Evolutionary conservation across 2,329 filamentous ascomycete species (phyloP).

Genomic region (Ceratocystis ficicola): DNA sequence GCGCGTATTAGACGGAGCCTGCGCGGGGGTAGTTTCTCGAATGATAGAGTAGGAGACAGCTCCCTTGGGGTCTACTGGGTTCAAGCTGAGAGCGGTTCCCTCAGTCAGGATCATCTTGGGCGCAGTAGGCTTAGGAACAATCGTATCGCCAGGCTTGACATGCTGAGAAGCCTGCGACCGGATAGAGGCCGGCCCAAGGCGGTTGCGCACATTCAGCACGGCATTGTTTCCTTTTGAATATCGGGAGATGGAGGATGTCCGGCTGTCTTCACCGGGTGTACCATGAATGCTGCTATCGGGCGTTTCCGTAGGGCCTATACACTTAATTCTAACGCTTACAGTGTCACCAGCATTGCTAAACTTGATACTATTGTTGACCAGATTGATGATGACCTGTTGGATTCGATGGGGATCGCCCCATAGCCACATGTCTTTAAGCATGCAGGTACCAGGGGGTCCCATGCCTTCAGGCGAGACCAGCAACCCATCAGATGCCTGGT

Average conservation of each 20-base stretch:
- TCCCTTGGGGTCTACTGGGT: constrained; percentile 47
- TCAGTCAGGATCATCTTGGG: constrained; percentile 28
- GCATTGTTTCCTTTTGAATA: constrained; percentile 33
- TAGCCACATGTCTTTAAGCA: constrained; percentile 72
- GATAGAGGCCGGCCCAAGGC: constrained; percentile 39
- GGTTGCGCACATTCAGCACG: constrained; percentile 29
- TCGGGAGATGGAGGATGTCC: constrained; percentile 42
- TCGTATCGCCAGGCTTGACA: constrained; percentile 21
- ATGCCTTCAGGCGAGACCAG: constrained; percentile 40
- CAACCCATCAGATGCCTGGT: constrained; percentile 21
- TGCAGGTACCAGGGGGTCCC: constrained; percentile 52
- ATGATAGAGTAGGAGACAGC: constrained; percentile 35
- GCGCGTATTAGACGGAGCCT: constrained; percentile 49
- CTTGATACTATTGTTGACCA: constrained; percentile 84
- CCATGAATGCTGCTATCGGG: constrained; percentile 21
- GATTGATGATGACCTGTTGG: constrained; percentile 82
- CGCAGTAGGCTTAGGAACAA: constrained; percentile 22
- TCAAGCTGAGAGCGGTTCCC: constrained; percentile 48
- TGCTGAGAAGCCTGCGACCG: constrained; percentile 39
- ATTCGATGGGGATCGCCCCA: constrained; percentile 92
- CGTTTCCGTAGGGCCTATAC: constrained; percentile 47
- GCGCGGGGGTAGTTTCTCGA: constrained; percentile 46
- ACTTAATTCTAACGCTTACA: constrained; percentile 65
- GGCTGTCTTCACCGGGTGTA: constrained; percentile 34
- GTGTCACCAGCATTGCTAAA: constrained; percentile 70